Evolutionary conservation across 208 protist species (phyloP).

Genomic region (Leptomonas pyrrhocoris): DNA sequence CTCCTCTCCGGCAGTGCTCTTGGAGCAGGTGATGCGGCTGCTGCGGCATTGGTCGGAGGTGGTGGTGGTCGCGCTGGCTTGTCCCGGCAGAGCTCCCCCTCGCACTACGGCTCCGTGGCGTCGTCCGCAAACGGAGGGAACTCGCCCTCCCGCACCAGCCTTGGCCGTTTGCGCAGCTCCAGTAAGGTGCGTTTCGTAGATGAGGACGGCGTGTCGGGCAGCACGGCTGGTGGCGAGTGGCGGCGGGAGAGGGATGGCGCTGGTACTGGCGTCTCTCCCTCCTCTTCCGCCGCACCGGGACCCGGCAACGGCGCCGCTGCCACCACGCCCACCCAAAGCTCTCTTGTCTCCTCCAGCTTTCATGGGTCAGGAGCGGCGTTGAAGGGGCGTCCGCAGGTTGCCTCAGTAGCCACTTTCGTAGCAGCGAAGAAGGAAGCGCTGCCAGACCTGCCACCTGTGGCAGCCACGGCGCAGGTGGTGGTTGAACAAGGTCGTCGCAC

Average conservation of each 20-base stretch:
- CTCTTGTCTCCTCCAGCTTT: background rate
- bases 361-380: background rate
- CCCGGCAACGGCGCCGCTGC: background rate
- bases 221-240: background rate
- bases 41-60: constrained; percentile 6
- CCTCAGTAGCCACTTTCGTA: background rate
- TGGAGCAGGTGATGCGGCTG: background rate
- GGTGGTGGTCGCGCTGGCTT: background rate
- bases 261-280: background rate
- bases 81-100: background rate
- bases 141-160: constrained; percentile 15
- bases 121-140: constrained; percentile 22
- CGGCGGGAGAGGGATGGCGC: background rate
- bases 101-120: constrained; percentile 18
- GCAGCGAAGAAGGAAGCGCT: background rate
- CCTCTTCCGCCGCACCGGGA: no score
- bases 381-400: constrained; percentile 2
- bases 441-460: constrained; percentile 9
- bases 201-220: background rate
- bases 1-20: background rate
- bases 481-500: constrained; percentile 17
- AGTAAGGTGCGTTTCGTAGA: constrained; percentile 27
- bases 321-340: no score
- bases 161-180: constrained; percentile 13
- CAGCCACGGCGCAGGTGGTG: constrained; percentile 14